These are phyloP conservation scores for Cytospora schulzeri DNA, from an alignment of 2,329 filamentous ascomycete species.

Conservation along the genomic window DNA sequence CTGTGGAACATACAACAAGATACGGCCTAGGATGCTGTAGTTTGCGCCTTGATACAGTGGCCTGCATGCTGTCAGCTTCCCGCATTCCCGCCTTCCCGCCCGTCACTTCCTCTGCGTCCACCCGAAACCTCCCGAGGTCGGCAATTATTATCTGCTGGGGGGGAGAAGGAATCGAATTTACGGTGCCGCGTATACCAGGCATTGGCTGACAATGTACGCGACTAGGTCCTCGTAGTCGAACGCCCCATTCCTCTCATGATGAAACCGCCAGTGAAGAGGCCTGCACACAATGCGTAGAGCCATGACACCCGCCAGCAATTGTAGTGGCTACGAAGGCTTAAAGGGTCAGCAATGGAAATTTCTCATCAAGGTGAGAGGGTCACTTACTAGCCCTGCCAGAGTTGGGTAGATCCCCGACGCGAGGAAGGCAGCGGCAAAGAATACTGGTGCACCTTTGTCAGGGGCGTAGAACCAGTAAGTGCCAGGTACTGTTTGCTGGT, in stretches of 20 bases:
- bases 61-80: slow-evolving; percentile 37
- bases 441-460: slow-evolving; percentile 50
- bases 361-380: no score
- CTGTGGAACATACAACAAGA: slow-evolving; percentile 65
- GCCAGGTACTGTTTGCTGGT: slow-evolving; percentile 38
- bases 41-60: slow-evolving; percentile 65
- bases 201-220: slow-evolving; percentile 44
- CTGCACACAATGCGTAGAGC: slow-evolving; percentile 49
- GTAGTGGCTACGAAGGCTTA: slow-evolving; percentile 40
- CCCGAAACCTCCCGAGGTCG: no score
- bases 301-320: slow-evolving; percentile 53
- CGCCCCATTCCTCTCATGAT: slow-evolving; percentile 49
- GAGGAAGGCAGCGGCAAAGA: slow-evolving; percentile 48
- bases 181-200: slow-evolving; percentile 42
- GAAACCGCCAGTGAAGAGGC: slow-evolving; percentile 55
- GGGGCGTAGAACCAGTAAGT: slow-evolving; percentile 52
- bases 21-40: slow-evolving; percentile 64
- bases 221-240: slow-evolving; percentile 47
- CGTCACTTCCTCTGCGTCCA: not conserved
- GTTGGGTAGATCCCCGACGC: slow-evolving; percentile 42
- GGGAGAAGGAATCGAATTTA: slow-evolving; percentile 23
- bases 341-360: not conserved
- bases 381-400: slow-evolving; percentile 51
- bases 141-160: not conserved
- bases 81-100: no score